Conservation (phyloP, 768 basidiomycete species). For the Auricularia sp. region DNA sequence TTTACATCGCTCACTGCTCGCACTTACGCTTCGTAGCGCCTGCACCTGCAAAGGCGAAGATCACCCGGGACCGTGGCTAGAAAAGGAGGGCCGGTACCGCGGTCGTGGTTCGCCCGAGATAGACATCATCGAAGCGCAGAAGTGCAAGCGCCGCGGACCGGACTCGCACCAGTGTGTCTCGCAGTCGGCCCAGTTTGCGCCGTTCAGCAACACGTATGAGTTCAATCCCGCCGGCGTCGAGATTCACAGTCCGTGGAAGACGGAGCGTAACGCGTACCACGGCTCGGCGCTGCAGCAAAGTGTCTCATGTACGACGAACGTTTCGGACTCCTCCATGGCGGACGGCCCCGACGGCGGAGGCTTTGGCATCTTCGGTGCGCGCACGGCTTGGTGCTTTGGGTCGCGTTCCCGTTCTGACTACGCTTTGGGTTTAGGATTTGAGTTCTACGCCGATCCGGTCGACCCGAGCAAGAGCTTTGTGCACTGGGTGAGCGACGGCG, state of each 20-base stretch:
- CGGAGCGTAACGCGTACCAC: conserved; percentile 26
- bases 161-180: conserved; percentile 48
- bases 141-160: conserved; percentile 38
- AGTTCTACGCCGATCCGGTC: conserved; percentile 68
- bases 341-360: conserved; percentile 47
- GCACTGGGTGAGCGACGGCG: conserved; percentile 66
- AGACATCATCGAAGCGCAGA: conserved; percentile 71
- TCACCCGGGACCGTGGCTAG: conserved; percentile 58
- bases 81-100: conserved; percentile 59
- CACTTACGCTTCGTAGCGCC: conserved; percentile 18
- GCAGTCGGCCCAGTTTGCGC: conserved; percentile 66
- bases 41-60: conserved; percentile 70
- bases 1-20: conserved; percentile 13
- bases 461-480: conserved; percentile 62
- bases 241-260: conserved; percentile 27
- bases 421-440: conserved; percentile 34
- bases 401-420: conserved; percentile 7
- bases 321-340: conserved; percentile 40
- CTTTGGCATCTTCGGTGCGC: conserved; percentile 40
- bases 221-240: conserved; percentile 31
- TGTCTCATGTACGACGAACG: conserved; percentile 40
- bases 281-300: conserved; percentile 56
- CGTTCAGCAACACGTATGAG: conserved; percentile 37
- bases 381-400: conserved; percentile 51
- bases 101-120: conserved; percentile 78